phyloP scores from a whole-genome alignment of 2,329 filamentous ascomycete species.

The Penicillium sp. region DNA sequence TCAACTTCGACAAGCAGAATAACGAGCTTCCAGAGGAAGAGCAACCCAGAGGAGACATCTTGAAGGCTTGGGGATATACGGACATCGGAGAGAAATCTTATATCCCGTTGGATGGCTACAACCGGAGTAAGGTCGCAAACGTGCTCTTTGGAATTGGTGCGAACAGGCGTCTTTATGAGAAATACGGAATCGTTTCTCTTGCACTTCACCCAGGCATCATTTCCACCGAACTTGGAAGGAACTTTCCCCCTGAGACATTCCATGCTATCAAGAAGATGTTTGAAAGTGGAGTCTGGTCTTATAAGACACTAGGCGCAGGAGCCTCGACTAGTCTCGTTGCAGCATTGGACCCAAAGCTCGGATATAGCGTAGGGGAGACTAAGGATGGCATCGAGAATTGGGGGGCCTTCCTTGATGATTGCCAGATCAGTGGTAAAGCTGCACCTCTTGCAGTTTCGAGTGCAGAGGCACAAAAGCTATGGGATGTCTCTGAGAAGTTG shows the following conservation, averaged over 20 bases:
- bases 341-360: constrained; percentile 20
- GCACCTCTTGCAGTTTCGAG: constrained; percentile 25
- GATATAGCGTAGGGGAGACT: background rate
- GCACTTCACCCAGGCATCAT: constrained; percentile 10
- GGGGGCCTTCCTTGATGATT: constrained; percentile 9
- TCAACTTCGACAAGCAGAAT: constrained; percentile 6
- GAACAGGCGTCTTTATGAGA: background rate
- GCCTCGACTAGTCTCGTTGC: constrained; percentile 34
- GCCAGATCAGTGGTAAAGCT: constrained; percentile 6
- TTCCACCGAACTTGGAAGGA: constrained; percentile 1
- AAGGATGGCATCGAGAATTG: background rate
- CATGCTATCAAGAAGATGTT: background rate
- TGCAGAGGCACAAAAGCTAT: constrained; percentile 44
- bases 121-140: constrained; percentile 6
- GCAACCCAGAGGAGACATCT: background rate
- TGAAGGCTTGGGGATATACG: background rate
- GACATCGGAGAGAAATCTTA: background rate
- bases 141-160: constrained; percentile 3
- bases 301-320: constrained; percentile 7
- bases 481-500: constrained; percentile 49
- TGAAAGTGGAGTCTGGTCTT: background rate
- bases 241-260: background rate
- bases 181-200: constrained; percentile 3
- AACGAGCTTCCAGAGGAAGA: constrained; percentile 1
- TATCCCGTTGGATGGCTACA: constrained; percentile 4